These are phyloP conservation scores for Verticillium tricorpus DNA, from an alignment of 2,329 filamentous ascomycete species.

Conservation along the genomic window DNA sequence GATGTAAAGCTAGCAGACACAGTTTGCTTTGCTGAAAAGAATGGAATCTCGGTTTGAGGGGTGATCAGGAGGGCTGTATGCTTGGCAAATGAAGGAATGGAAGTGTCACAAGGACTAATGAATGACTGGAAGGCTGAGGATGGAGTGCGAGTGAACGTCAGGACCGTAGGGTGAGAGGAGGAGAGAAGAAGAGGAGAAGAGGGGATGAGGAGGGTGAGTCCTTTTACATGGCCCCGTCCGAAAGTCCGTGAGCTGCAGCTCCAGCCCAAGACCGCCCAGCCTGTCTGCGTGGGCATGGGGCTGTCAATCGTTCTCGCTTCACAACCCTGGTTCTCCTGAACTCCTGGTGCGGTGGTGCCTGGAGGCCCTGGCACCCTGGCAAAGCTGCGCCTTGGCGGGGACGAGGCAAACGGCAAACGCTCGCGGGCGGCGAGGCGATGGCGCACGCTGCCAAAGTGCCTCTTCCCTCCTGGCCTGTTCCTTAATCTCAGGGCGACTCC, in stretches of 20 bases:
- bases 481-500: constrained; percentile 1
- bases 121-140: constrained; percentile 11
- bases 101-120: constrained; percentile 15
- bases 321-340: neutral
- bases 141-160: constrained; percentile 1
- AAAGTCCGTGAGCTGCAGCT: neutral
- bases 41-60: constrained; percentile 7
- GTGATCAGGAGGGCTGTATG: constrained; percentile 2
- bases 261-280: neutral
- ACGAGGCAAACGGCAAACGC: neutral
- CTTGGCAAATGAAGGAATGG: constrained; percentile 11
- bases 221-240: neutral
- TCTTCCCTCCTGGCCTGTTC: constrained; percentile 1
- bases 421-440: neutral
- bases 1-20: constrained; percentile 12
- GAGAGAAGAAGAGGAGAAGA: constrained; percentile 1
- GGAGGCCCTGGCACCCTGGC: neutral
- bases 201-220: constrained; percentile 3
- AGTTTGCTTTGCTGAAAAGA: constrained; percentile 13
- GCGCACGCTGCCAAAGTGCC: neutral
- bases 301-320: neutral
- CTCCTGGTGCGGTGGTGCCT: neutral
- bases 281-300: neutral
- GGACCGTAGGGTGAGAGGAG: constrained; percentile 1
- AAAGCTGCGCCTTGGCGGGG: neutral